Percentiles rank a stretch among this genome's conserved stretches.
Evolutionary conservation across 345 rosid species (phyloP).

Genomic region (Iberis pinnata): DNA sequence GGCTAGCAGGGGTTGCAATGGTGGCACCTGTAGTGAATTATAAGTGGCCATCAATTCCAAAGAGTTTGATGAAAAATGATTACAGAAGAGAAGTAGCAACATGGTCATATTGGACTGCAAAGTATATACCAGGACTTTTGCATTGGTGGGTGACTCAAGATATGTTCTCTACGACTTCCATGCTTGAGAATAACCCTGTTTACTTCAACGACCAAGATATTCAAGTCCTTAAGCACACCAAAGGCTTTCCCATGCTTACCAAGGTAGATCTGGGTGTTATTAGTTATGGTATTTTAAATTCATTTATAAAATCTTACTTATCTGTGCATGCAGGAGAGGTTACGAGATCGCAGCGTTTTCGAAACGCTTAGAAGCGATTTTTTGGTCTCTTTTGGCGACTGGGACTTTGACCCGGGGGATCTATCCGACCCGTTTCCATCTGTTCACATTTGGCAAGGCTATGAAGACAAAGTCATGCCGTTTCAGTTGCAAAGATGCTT

Average conservation of each 20-base stretch:
- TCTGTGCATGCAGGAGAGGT: constrained; percentile 38
- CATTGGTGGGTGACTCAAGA: constrained; percentile 76
- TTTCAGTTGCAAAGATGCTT: constrained; percentile 62
- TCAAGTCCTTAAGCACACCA: constrained; percentile 49
- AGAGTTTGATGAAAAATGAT: constrained; percentile 44
- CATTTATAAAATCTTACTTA: too few species aligned
- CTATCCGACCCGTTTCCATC: constrained; percentile 41
- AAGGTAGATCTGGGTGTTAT: too few species aligned
- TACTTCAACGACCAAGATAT: constrained; percentile 62
- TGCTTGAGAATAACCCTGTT: constrained; percentile 47
- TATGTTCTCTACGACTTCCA: constrained; percentile 49
- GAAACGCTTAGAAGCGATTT: constrained; percentile 58
- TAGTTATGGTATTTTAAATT: too few species aligned
- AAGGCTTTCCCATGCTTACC: constrained; percentile 82
- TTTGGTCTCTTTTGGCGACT: constrained; percentile 50
- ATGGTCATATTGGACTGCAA: constrained; percentile 51
- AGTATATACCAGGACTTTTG: constrained; percentile 51
- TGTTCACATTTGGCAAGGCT: constrained; percentile 87
- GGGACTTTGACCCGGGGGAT: constrained; percentile 79
- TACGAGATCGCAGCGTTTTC: constrained; percentile 45
- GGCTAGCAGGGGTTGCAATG: constrained; percentile 73
- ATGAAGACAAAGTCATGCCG: constrained; percentile 79
- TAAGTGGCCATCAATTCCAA: constrained; percentile 74
- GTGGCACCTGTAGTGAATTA: constrained; percentile 69
- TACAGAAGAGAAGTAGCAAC: constrained; percentile 50